Base-by-base conservation (phyloP, 441 rosid genomes). In the Erodium texanum region DNA sequence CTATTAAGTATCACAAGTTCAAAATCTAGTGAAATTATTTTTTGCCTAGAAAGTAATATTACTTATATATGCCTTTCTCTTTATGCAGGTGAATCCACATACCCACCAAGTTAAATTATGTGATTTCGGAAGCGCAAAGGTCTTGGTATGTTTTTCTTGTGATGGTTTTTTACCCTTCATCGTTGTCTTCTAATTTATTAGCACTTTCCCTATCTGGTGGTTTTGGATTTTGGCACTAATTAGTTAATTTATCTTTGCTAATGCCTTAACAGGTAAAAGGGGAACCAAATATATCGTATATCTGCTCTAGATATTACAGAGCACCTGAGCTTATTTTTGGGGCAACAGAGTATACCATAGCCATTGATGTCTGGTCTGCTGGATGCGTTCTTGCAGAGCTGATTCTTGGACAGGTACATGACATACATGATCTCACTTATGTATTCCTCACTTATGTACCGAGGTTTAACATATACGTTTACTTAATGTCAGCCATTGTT, bases 271-370 rank as follows among this genome's bases (percentile, higher is more conserved):
- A 93, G 99, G 92, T 94, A 19, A 94, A 91, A 83, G 97, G 99
- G 66, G 99, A 94, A 75, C 93, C 99, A 62, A 94, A 94, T 82
- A 91, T 94, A 77, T 88, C 99, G 0, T 94, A 94, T 75, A 94
- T 94, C 1, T 94, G 99, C 80, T 91, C 99, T 2, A 85, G 99
- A 81, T 93, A 89, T 76, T 93, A 93, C 73, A 80, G 99, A 82
- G 99, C 97, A 69, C 98, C 98, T 10, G 97, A 93, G 78, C 93
- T 93, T 70, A 93, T 93, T 69, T 93, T 93, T 78, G 97, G 99
- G 68, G 99, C 99, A 69, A 93, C 99, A 0, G 97, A 93, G 77
- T 93, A 91, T 67, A 82, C 96, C 3, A 76, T 87, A 58, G 96
- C 96, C 22, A 91, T 93, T 76, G 99, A 93, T 73, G 80, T 93